These are phyloP conservation scores for Hymenoscyphus fructigenus DNA, from an alignment of 2,329 filamentous ascomycete genomes.

Conservation along the genomic window DNA sequence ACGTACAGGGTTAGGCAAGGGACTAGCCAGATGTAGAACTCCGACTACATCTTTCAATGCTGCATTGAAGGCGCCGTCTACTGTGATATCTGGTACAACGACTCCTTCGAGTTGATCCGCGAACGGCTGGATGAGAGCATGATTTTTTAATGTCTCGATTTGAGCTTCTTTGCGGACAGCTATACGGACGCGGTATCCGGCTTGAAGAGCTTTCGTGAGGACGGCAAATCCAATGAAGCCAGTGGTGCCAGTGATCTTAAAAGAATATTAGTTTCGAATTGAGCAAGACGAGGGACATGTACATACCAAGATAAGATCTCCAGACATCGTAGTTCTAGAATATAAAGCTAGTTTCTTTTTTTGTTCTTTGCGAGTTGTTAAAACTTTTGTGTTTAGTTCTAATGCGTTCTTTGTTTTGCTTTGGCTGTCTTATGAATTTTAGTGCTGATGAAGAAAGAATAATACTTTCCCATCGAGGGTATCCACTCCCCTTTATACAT, in stretches of 20 bases:
- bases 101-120: constrained; percentile 9
- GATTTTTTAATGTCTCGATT: constrained; percentile 10
- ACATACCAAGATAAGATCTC: constrained; percentile 20
- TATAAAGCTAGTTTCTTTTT: neutral
- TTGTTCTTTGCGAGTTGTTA: neutral
- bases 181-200: constrained; percentile 17
- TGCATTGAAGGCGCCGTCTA: constrained; percentile 14
- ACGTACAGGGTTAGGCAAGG: constrained; percentile 10
- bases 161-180: constrained; percentile 16
- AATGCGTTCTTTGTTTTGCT: neutral
- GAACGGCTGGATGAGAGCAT: constrained; percentile 9
- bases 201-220: constrained; percentile 16
- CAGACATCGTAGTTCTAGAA: constrained; percentile 12
- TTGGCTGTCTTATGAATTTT: neutral
- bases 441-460: neutral
- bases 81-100: constrained; percentile 17
- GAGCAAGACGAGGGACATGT: neutral
- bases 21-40: constrained; percentile 18
- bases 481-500: neutral
- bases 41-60: constrained; percentile 15
- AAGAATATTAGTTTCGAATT: neutral
- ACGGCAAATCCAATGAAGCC: constrained; percentile 23
- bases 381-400: too few species aligned
- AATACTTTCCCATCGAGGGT: neutral
- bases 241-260: constrained; percentile 23